These are phyloP conservation scores for Stygiomarasmius scandens DNA, from an alignment of 1,284 basidiomycete genomes.

Conservation along the genomic window DNA sequence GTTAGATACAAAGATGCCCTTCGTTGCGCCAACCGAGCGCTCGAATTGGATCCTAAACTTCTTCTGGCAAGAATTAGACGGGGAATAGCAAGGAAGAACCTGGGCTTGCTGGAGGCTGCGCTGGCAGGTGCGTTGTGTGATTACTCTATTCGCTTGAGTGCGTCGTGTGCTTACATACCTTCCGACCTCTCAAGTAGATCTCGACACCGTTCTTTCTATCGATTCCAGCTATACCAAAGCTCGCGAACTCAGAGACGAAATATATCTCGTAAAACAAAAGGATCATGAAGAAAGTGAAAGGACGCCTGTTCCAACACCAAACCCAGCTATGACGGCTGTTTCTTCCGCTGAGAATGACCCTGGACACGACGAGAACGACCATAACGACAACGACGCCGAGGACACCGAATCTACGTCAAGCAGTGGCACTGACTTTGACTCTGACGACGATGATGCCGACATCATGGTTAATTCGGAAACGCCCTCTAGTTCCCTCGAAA, in stretches of 20 bases:
- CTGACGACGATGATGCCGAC: neutral
- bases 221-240: neutral
- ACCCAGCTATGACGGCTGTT: neutral
- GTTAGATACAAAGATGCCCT: slow-evolving; percentile 47
- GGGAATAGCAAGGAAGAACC: slow-evolving; percentile 43
- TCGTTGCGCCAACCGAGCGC: slow-evolving; percentile 40
- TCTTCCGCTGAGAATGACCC: neutral
- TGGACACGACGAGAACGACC: neutral
- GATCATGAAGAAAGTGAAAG: neutral
- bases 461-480: neutral
- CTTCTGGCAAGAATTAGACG: slow-evolving; percentile 46
- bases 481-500: neutral
- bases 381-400: neutral
- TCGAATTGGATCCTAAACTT: slow-evolving; percentile 42
- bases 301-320: neutral
- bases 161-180: neutral
- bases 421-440: neutral
- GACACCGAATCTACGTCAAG: neutral
- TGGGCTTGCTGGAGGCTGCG: slow-evolving; percentile 36
- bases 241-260: slow-evolving; percentile 3
- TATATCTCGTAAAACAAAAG: neutral
- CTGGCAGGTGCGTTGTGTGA: slow-evolving; percentile 32
- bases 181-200: too few species aligned
- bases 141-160: neutral
- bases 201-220: slow-evolving; percentile 8